A percentile compares a stretch with the other conserved stretches of the same genome.
Evolutionary conservation across 257 asterid genomes (phyloP).

Genomic region (Capsicum pubescens): DNA sequence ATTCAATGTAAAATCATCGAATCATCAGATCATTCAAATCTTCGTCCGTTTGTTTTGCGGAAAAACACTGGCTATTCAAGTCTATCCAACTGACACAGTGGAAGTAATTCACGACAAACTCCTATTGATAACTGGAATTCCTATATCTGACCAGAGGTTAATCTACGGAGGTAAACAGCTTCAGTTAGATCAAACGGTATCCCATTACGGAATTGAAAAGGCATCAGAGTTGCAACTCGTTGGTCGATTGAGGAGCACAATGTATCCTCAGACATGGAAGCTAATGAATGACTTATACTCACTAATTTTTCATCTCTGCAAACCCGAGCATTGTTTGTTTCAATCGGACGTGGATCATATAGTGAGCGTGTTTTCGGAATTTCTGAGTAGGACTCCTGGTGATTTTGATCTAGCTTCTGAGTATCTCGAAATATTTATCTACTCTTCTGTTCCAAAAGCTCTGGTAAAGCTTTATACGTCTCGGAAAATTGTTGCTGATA

Average conservation of each 20-base stretch:
- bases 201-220: neutral
- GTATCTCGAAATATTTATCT: neutral
- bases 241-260: neutral
- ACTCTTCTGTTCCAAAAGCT: neutral
- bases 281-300: slow-evolving; percentile 53
- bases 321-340: slow-evolving; percentile 25
- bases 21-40: neutral
- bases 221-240: neutral
- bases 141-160: neutral
- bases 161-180: neutral
- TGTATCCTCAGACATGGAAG: neutral
- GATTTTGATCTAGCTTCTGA: neutral
- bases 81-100: neutral
- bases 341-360: neutral
- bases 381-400: neutral
- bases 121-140: neutral
- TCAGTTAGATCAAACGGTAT: neutral
- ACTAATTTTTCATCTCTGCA: slow-evolving; percentile 40
- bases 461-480: slow-evolving; percentile 47
- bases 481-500: slow-evolving; percentile 47
- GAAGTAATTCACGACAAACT: neutral
- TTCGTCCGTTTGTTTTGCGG: neutral
- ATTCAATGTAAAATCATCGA: neutral
- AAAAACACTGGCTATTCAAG: neutral
- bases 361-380: neutral